These are phyloP conservation scores for Trichoderma parareesei DNA, from an alignment of 495 filamentous ascomycete species.

Conservation along the genomic window DNA sequence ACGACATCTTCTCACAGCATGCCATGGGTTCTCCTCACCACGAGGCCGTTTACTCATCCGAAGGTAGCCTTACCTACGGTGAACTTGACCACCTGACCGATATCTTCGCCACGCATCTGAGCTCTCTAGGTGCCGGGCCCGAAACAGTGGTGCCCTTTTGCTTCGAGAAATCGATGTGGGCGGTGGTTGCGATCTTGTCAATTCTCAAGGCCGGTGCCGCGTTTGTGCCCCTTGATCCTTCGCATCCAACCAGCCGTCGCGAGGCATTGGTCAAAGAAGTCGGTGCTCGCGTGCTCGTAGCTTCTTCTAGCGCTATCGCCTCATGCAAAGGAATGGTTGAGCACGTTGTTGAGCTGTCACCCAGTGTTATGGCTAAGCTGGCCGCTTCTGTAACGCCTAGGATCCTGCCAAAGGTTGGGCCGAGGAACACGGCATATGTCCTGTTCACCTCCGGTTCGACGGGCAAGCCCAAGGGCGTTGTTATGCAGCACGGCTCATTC, in stretches of 20 bases:
- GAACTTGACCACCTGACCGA: slow-evolving; percentile 5
- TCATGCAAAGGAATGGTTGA: slow-evolving; percentile 9
- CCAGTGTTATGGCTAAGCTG: not conserved
- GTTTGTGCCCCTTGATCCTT: slow-evolving; percentile 10
- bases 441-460: slow-evolving; percentile 50
- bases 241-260: not conserved
- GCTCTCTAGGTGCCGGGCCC: slow-evolving; percentile 33
- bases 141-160: slow-evolving; percentile 42
- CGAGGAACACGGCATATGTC: slow-evolving; percentile 39
- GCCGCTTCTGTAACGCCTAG: slow-evolving; percentile 14
- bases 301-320: slow-evolving; percentile 13
- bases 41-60: slow-evolving; percentile 1
- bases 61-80: slow-evolving; percentile 9
- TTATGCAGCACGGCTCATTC: slow-evolving; percentile 34
- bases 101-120: slow-evolving; percentile 2
- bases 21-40: not conserved
- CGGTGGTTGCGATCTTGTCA: not conserved
- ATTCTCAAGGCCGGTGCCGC: slow-evolving; percentile 5
- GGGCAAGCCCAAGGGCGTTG: slow-evolving; percentile 38
- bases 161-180: slow-evolving; percentile 11
- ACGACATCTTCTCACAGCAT: slow-evolving; percentile 1
- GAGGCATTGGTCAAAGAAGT: not conserved
- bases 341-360: slow-evolving; percentile 16
- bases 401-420: slow-evolving; percentile 15
- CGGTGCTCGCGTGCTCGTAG: not conserved